phyloP scores from a whole-genome alignment of 148 eudicot genomes.

The Rhododendron mucronatum region DNA sequence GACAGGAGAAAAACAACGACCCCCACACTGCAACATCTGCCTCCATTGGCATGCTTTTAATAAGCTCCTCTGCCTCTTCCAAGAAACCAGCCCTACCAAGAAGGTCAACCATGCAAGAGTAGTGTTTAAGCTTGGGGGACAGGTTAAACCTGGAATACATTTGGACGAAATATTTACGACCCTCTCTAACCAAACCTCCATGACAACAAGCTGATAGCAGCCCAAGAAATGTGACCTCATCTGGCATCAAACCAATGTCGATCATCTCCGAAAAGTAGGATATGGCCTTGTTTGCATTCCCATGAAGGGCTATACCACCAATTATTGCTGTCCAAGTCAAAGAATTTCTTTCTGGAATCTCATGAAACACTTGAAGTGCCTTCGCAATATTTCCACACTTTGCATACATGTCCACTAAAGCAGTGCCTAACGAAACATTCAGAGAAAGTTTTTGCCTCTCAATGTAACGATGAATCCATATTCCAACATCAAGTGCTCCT shows the following conservation, averaged over 20 bases:
- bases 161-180: conserved; percentile 41
- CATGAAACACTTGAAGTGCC: conserved; percentile 47
- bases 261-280: conserved; percentile 38
- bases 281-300: conserved; percentile 50
- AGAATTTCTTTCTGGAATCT: conserved; percentile 43
- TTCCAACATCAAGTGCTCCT: conserved; percentile 57
- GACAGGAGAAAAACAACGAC: conserved; percentile 52
- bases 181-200: conserved; percentile 61
- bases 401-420: conserved; percentile 63
- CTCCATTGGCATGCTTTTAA: conserved; percentile 51
- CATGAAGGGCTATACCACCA: conserved; percentile 54
- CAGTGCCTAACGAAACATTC: conserved; percentile 51
- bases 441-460: conserved; percentile 32
- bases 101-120: conserved; percentile 66
- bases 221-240: conserved; percentile 54
- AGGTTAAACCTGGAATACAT: conserved; percentile 46
- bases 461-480: conserved; percentile 49
- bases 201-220: conserved; percentile 57
- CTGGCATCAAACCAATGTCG: conserved; percentile 43
- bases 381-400: conserved; percentile 59
- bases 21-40: conserved; percentile 62
- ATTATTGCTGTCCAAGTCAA: conserved; percentile 56
- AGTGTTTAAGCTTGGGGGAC: conserved; percentile 46
- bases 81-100: conserved; percentile 58
- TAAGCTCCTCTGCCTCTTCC: conserved; percentile 53